phyloP scores from a whole-genome alignment of 1,284 basidiomycete genomes.

The Ceratobasidium sp. region DNA sequence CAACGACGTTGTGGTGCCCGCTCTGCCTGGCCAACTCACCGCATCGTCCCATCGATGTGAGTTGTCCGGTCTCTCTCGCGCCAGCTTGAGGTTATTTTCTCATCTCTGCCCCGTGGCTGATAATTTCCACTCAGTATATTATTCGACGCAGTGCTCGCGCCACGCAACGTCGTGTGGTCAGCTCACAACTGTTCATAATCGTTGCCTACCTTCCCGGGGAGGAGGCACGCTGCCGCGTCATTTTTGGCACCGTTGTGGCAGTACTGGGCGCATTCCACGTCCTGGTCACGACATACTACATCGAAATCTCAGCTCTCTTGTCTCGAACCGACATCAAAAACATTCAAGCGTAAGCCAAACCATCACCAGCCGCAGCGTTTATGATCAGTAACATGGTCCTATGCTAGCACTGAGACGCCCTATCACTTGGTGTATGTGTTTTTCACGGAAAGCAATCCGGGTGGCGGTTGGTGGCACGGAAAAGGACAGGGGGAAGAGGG shows the following conservation, averaged over 20 bases:
- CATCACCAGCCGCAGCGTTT: background rate
- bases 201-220: background rate
- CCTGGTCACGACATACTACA: background rate
- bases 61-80: no score
- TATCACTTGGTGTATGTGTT: background rate
- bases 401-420: background rate
- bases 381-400: background rate
- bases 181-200: background rate
- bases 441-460: background rate
- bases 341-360: background rate
- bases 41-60: background rate
- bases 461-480: background rate
- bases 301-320: background rate
- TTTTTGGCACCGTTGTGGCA: background rate
- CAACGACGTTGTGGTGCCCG: background rate
- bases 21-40: background rate
- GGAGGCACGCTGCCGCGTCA: background rate
- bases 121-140: background rate
- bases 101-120: background rate
- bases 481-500: background rate
- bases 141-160: background rate
- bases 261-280: background rate
- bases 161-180: background rate
- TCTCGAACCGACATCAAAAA: background rate
- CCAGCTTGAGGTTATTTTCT: background rate